phyloP scores from a whole-genome alignment of 139 green algal species.

The Astrephomene gubernaculifera region DNA sequence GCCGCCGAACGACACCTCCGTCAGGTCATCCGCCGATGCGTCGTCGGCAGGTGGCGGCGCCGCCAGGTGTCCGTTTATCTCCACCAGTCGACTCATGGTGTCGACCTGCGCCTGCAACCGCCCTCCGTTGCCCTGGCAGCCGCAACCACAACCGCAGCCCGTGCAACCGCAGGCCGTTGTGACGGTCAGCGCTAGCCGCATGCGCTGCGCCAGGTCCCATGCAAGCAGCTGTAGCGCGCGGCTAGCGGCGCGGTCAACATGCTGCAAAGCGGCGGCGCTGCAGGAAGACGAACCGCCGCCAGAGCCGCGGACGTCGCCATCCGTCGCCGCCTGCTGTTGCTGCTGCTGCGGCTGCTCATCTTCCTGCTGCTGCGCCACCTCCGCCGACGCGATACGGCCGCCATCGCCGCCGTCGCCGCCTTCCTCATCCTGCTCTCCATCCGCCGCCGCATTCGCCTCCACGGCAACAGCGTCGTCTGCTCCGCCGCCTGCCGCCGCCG shows the following conservation, averaged over 20 bases:
- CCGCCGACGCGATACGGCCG: too few relatives aligned
- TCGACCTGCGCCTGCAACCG: too few relatives aligned
- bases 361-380: background rate
- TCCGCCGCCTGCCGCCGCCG: too few relatives aligned
- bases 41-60: background rate
- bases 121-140: background rate
- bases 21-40: too few relatives aligned
- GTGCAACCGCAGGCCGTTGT: too few relatives aligned
- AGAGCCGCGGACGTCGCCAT: background rate
- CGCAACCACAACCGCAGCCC: background rate
- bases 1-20: too few relatives aligned
- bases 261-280: too few relatives aligned
- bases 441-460: background rate
- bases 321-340: background rate
- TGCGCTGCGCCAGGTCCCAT: background rate
- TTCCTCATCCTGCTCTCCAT: background rate
- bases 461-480: background rate
- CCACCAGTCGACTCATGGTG: background rate
- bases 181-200: background rate
- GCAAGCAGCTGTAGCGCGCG: constrained; percentile 10
- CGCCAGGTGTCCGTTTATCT: background rate
- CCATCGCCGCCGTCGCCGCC: background rate
- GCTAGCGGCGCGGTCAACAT: background rate
- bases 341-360: background rate
- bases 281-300: too few relatives aligned